Evolutionary conservation across 139 green algal genomes (phyloP).

Genomic region (Coelastrella sp.): DNA sequence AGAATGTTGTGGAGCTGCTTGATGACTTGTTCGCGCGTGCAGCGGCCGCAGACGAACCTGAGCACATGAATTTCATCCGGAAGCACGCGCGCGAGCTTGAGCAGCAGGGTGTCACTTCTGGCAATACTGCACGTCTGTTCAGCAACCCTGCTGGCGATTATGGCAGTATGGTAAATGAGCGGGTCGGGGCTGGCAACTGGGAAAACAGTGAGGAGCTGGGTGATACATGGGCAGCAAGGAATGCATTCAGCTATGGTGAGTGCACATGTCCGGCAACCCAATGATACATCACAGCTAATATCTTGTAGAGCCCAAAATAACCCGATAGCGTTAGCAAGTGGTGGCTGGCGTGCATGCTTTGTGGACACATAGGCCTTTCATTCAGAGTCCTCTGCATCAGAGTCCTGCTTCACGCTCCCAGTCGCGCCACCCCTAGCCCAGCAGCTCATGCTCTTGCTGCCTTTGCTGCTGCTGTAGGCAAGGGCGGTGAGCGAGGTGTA

Average conservation of each 20-base stretch:
- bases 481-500: slow-evolving; percentile 77
- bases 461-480: slow-evolving; percentile 40
- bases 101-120: slow-evolving; percentile 46
- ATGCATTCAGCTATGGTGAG: slow-evolving; percentile 93
- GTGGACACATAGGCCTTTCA: too few relatives aligned
- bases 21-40: slow-evolving; percentile 93
- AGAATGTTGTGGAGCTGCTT: slow-evolving; percentile 96
- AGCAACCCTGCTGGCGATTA: slow-evolving; percentile 82
- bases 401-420: not conserved
- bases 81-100: slow-evolving; percentile 89
- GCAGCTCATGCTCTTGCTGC: not conserved
- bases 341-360: too few relatives aligned
- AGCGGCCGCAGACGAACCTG: slow-evolving; percentile 80
- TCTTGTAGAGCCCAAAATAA: too few relatives aligned
- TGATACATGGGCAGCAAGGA: slow-evolving; percentile 94
- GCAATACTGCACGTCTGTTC: slow-evolving; percentile 17
- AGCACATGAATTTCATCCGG: slow-evolving; percentile 92
- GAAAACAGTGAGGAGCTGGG: slow-evolving; percentile 90
- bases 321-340: too few relatives aligned
- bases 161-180: slow-evolving; percentile 99
- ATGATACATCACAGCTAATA: too few relatives aligned
- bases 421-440: too few relatives aligned
- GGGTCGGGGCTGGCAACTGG: slow-evolving; percentile 87
- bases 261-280: not conserved
- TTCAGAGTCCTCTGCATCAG: too few relatives aligned